Conservation (phyloP, 2,329 filamentous ascomycete genomes). For the Colletotrichum sp. region DNA sequence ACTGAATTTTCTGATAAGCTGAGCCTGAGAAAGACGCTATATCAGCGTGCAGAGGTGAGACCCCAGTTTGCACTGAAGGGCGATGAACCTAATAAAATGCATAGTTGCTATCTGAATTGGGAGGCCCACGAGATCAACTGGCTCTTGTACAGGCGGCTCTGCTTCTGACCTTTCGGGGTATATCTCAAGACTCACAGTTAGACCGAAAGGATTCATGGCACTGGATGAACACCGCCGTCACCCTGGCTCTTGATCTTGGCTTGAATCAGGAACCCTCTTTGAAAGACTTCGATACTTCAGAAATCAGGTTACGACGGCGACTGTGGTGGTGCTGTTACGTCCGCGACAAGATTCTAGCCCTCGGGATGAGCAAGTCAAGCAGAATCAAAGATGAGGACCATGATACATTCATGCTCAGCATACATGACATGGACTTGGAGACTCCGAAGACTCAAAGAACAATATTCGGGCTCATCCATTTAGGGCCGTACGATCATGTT, state of each 20-base stretch:
- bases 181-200: not conserved
- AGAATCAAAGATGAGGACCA: not conserved
- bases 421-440: not conserved
- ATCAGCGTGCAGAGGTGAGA: not conserved
- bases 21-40: not conserved
- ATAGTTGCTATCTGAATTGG: not conserved
- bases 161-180: not conserved
- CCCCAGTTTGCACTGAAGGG: not conserved
- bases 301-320: not conserved
- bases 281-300: not conserved
- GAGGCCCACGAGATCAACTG: not conserved
- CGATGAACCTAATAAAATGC: not conserved
- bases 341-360: not conserved
- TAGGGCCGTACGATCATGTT: not conserved
- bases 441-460: not conserved
- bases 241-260: not conserved
- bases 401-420: not conserved
- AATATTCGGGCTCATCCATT: not conserved
- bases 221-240: not conserved
- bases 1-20: not conserved
- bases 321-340: not conserved
- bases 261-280: not conserved
- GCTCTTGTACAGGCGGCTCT: not conserved
- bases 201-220: not conserved
- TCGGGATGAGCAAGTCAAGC: not conserved